Base-by-base conservation (phyloP, 2,329 filamentous ascomycete species). In the Phialocephala sp. region DNA sequence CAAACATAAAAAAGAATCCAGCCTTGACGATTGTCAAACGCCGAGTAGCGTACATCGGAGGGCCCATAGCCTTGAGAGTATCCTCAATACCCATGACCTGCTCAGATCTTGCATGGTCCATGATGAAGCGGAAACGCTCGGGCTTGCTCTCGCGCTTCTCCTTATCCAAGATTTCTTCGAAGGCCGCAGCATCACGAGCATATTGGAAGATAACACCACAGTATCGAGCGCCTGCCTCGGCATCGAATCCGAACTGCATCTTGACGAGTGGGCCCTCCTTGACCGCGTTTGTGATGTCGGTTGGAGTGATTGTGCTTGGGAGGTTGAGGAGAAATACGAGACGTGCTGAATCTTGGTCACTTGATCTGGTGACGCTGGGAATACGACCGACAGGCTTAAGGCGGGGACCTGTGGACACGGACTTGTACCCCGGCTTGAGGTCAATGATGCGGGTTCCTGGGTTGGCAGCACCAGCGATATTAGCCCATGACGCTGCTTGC, bases 1-100 rank as follows among this genome's bases (percentile, higher is more conserved):
- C 68, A 36, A 71, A 72, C 45, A 72, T 71, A 43, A 73, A 75
- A 66, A 76, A 76, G 67, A 76, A 74, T 6, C 64, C 66, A 9
- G 68, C 72, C 55, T 75, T 75, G 62, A 76, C 74, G 11, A 76
- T 68, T 0, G 74, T 75, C 4, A 76, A 63, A 15, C 74, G 72
- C 0, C 74, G 73, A 4, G 63, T 73, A n/a, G 74, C 72, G 47
- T 60, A 70, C 0, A 62, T 68, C 9, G 70, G 69, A 5, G 64
- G 27, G 0, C 59, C 59, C 74, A 76, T 76, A 1, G 70, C 60
- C 24, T 61, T 62, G 32, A 76, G 50, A 14, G 50, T 69, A 27
- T 58, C 65, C 0, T 73, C 69, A 24, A 74, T 70, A 1, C 63
- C 62, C 1, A 69, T 68, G 45, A 71, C 69, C 2, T 69, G 58